These are phyloP conservation scores for Candida ponderosae DNA, from an alignment of 805 yeast species.

Conservation along the genomic window DNA sequence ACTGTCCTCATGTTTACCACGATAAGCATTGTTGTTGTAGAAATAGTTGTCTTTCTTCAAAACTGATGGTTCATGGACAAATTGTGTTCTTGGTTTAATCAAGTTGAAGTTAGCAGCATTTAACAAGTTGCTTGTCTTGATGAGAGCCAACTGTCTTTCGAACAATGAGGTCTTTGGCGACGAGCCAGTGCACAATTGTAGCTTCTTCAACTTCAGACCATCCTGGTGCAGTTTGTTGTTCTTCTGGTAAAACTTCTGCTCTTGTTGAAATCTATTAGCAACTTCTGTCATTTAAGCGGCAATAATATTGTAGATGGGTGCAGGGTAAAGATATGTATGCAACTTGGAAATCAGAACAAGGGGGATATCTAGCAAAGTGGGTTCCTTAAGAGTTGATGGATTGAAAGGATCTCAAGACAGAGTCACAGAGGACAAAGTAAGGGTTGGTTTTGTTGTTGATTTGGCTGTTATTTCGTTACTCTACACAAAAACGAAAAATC, in stretches of 20 bases:
- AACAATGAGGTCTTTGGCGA: slow-evolving; percentile 12
- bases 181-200: slow-evolving; percentile 6
- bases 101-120: slow-evolving; percentile 2
- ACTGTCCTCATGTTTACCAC: not conserved
- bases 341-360: no score
- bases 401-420: no score
- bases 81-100: not conserved
- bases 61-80: no score
- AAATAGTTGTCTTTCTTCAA: not conserved
- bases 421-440: no score
- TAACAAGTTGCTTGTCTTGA: slow-evolving; percentile 1
- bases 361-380: no score
- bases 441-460: no score
- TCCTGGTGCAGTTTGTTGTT: not conserved
- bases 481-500: no score
- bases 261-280: not conserved
- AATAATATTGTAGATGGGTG: not conserved
- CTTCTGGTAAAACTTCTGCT: not conserved
- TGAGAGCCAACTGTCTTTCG: slow-evolving; percentile 13
- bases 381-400: no score
- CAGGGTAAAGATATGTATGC: no score
- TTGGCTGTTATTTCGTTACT: no score
- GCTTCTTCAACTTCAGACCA: slow-evolving; percentile 2
- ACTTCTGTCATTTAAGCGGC: not conserved
- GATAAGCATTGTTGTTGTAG: not conserved